These are phyloP conservation scores for Rhizopogon rudus DNA, from an alignment of 768 basidiomycete genomes.

Conservation along the genomic window DNA sequence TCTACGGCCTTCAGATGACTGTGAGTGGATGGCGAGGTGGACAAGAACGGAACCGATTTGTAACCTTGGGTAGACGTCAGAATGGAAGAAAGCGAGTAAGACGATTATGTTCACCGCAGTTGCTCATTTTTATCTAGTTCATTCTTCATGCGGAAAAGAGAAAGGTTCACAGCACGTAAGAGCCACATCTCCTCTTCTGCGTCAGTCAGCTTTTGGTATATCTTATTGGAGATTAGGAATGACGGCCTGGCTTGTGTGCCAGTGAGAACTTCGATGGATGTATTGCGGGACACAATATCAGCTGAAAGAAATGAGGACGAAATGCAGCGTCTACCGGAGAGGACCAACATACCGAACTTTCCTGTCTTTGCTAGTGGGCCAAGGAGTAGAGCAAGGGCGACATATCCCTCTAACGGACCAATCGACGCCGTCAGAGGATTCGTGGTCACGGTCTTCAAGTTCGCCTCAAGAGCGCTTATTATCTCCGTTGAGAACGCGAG, in stretches of 20 bases:
- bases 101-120: constrained; percentile 38
- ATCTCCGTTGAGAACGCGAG: constrained; percentile 49
- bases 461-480: constrained; percentile 60
- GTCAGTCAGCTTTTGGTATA: constrained; percentile 67
- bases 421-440: constrained; percentile 56
- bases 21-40: constrained; percentile 60
- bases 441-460: constrained; percentile 57
- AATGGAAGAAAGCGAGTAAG: not conserved
- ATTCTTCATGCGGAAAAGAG: constrained; percentile 38
- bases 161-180: constrained; percentile 54
- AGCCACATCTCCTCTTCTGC: constrained; percentile 73
- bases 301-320: constrained; percentile 26
- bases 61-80: constrained; percentile 31
- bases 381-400: constrained; percentile 64
- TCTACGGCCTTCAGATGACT: constrained; percentile 49
- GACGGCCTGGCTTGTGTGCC: constrained; percentile 63
- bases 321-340: constrained; percentile 5
- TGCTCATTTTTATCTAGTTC: constrained; percentile 51
- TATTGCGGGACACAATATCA: constrained; percentile 43
- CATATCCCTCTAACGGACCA: constrained; percentile 82
- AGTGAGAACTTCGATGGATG: constrained; percentile 41
- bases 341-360: constrained; percentile 44
- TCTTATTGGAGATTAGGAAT: constrained; percentile 85
- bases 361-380: constrained; percentile 50
- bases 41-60: constrained; percentile 65